phyloP scores from a whole-genome alignment of 164 flowering plant genomes.

The Umbilicus rupestris region DNA sequence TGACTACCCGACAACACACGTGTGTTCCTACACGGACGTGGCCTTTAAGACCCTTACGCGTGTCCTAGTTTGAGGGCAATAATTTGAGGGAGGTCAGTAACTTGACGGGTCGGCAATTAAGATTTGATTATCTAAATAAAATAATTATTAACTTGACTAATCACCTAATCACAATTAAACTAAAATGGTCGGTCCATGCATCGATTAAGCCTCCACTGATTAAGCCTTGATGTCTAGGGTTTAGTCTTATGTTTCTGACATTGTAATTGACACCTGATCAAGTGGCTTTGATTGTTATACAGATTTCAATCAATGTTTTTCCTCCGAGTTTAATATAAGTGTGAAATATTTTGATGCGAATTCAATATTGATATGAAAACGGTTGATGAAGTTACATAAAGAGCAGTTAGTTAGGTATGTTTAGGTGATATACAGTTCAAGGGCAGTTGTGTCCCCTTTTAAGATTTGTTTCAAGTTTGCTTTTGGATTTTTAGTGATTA shows the following conservation, averaged over 20 bases:
- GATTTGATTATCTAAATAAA: neutral
- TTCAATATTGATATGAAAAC: too few species aligned
- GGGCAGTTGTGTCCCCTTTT: too few species aligned
- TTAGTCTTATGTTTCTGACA: neutral
- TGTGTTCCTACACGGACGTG: neutral
- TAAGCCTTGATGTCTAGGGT: neutral
- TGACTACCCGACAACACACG: slow-evolving; percentile 7
- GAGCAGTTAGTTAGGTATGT: too few species aligned
- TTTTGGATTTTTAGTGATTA: too few species aligned
- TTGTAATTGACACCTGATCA: neutral
- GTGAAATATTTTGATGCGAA: neutral
- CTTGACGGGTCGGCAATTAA: slow-evolving; percentile 6
- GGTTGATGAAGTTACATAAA: too few species aligned
- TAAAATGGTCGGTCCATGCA: neutral
- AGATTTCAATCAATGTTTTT: neutral
- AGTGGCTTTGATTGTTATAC: neutral
- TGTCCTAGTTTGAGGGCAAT: neutral
- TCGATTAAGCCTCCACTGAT: neutral
- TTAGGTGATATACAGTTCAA: too few species aligned
- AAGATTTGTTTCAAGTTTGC: too few species aligned
- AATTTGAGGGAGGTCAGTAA: neutral
- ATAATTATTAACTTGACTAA: neutral
- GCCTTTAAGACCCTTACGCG: neutral
- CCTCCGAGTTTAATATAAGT: neutral
- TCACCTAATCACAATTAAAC: neutral